Evolutionary conservation across 345 rosid species (phyloP), one percentile per base, ranked within the genome.

Genomic region (Sonneratia alba): DNA sequence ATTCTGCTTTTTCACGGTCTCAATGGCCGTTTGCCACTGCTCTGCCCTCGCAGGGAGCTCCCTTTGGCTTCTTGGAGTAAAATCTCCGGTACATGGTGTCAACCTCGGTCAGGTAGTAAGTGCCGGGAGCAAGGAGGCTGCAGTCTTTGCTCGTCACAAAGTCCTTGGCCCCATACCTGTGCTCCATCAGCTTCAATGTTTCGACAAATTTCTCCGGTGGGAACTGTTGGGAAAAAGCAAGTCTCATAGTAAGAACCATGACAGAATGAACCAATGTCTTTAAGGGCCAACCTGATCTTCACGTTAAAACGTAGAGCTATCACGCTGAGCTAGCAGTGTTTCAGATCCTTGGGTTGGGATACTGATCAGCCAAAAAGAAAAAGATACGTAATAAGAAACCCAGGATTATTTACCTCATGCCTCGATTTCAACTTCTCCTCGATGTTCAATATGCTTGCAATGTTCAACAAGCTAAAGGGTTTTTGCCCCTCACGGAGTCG

Each of bases 161-260:
- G 87, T 87, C 98, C 74, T 91, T 96, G 62, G 86, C 95, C n/a
- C 99, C 99, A 12, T 96, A 96, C 75, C 99, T 85, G 64, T 91
- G 96, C 88, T 96, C 99, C 96, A 88, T 92, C 65, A 96, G 85
- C 83, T 92, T 84, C 96, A 96, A 66, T 5, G 86, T 88, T 74
- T 88, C 96, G 40, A 89, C 89, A 74, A 96, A 96, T 65, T 91
- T 91, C 86, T 85, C 97, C 0, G 98, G 96, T 42, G 79, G 21
- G 77, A 87, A 78, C 99, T 96, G 88, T 83, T 80, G 7, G 43
- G 34, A 62, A 18, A 21, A 24, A 6, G 71, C 9, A 56, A 21
- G 63, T 57, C 9, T 8, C n/a, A n/a, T 1, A 22, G 32, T 57
- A n/a, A 57, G 63, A 57, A n/a, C 21, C 63, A 57, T 57, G 21